A percentile compares a stretch with the other conserved stretches of the same genome.
Evolutionary conservation across 371 early-diverging fungal genomes (phyloP).

Genomic region (Globomyces sp.): DNA sequence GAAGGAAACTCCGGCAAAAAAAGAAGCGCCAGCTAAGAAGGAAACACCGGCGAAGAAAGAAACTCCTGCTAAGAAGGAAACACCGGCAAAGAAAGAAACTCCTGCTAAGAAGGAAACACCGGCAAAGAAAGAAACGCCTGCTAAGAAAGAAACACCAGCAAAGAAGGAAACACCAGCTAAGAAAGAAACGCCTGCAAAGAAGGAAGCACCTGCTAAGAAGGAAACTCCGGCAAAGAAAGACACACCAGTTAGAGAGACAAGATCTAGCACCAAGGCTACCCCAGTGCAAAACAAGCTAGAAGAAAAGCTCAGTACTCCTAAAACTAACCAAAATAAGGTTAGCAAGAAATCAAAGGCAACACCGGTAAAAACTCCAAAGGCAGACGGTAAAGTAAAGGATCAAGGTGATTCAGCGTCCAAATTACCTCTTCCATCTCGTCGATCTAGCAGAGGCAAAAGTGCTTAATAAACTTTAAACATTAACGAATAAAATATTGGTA

Average conservation of each 20-base stretch:
- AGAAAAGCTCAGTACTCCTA: too few relatives aligned
- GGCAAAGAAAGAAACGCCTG: neutral
- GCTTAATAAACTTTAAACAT: too few relatives aligned
- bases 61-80: neutral
- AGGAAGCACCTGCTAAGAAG: neutral
- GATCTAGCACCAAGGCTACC: too few relatives aligned
- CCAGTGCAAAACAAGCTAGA: too few relatives aligned
- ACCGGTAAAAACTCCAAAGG: too few relatives aligned
- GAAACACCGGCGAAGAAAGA: neutral
- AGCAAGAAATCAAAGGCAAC: too few relatives aligned
- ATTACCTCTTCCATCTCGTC: too few relatives aligned
- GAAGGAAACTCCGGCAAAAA: slow-evolving; percentile 6
- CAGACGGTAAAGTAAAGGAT: too few relatives aligned
- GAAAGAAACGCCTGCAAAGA: neutral
- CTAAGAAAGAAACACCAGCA: neutral
- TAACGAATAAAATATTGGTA: too few relatives aligned
- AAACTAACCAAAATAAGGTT: too few relatives aligned
- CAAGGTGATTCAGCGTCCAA: too few relatives aligned
- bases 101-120: neutral
- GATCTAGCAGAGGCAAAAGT: too few relatives aligned
- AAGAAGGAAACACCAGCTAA: neutral
- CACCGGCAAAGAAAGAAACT: neutral
- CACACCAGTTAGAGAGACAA: neutral
- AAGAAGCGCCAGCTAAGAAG: neutral
- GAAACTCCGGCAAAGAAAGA: neutral